phyloP scores from a whole-genome alignment of 345 rosid genomes.

The Corymbia maculata region DNA sequence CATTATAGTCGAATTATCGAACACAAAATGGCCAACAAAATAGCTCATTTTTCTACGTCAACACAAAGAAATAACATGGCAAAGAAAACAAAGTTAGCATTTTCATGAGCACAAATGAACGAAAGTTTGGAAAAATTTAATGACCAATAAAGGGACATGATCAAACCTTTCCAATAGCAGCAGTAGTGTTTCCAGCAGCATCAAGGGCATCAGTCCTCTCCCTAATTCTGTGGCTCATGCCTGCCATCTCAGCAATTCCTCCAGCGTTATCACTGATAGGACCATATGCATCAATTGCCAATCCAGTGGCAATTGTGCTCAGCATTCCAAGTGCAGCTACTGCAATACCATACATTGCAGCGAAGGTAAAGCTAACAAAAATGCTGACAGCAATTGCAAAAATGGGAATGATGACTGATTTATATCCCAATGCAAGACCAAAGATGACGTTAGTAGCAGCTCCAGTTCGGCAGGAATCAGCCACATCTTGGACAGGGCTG shows the following conservation, averaged over 20 bases:
- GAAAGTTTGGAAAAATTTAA: not conserved
- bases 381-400: constrained; percentile 64
- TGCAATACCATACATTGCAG: constrained; percentile 77
- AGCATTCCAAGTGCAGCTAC: constrained; percentile 84
- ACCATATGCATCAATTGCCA: constrained; percentile 83
- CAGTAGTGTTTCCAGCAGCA: constrained; percentile 86
- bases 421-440: constrained; percentile 76
- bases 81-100: not conserved
- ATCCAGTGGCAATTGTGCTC: constrained; percentile 76
- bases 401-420: constrained; percentile 66
- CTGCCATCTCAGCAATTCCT: constrained; percentile 88
- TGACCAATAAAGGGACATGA: not conserved
- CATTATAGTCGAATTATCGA: not conserved
- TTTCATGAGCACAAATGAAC: not conserved
- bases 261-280: constrained; percentile 87
- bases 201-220: constrained; percentile 88
- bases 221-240: constrained; percentile 73
- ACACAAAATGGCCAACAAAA: not conserved
- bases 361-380: constrained; percentile 68
- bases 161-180: constrained; percentile 72
- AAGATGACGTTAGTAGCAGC: constrained; percentile 79
- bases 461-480: constrained; percentile 92
- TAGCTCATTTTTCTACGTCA: not conserved
- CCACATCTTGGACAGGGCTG: constrained; percentile 99
- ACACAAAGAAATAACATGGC: not conserved